Conservation (phyloP, 2,329 filamentous ascomycete genomes). For the Cordyceps cateniannulata region DNA sequence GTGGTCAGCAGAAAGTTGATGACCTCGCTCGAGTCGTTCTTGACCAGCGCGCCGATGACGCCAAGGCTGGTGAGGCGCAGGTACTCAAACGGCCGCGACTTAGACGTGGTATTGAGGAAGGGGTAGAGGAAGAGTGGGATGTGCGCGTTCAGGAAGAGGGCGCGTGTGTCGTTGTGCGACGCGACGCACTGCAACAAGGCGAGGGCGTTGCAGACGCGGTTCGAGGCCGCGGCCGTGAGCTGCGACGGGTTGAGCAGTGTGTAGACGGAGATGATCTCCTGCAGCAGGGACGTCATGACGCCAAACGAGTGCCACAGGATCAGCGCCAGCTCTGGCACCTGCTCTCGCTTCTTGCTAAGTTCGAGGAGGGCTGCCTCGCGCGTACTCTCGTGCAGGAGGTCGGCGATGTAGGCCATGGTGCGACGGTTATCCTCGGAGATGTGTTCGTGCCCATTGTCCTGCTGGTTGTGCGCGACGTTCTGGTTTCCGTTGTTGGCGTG, state of each 20-base stretch:
- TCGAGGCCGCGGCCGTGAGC: slow-evolving; percentile 93
- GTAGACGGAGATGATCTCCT: slow-evolving; percentile 99
- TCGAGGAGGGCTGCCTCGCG: slow-evolving; percentile 89
- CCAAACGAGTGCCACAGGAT: slow-evolving; percentile 99
- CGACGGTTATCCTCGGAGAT: slow-evolving; percentile 85
- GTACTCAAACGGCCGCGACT: slow-evolving; percentile 96
- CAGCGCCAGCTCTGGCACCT: slow-evolving; percentile 90
- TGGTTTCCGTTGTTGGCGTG: slow-evolving; percentile 46
- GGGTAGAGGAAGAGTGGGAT: slow-evolving; percentile 97
- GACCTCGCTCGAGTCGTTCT: slow-evolving; percentile 97
- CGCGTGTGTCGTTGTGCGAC: slow-evolving; percentile 92
- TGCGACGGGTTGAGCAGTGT: slow-evolving; percentile 94
- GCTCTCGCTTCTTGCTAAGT: slow-evolving; percentile 96
- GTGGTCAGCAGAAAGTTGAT: slow-evolving; percentile 99
- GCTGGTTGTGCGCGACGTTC: slow-evolving; percentile 38
- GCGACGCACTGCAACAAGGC: slow-evolving; percentile 95
- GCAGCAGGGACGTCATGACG: slow-evolving; percentile 94
- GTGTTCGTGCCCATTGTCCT: slow-evolving; percentile 55
- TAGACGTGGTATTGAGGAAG: slow-evolving; percentile 97
- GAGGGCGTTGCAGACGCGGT: slow-evolving; percentile 94
- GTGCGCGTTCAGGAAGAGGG: slow-evolving; percentile 88
- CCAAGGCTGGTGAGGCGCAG: slow-evolving; percentile 90
- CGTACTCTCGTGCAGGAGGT: slow-evolving; percentile 79
- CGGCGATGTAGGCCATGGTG: slow-evolving; percentile 88
- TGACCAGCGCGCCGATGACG: slow-evolving; percentile 93